Evolutionary conservation across 139 green algal species (phyloP).

Genomic region (Dunaliella primolecta): DNA sequence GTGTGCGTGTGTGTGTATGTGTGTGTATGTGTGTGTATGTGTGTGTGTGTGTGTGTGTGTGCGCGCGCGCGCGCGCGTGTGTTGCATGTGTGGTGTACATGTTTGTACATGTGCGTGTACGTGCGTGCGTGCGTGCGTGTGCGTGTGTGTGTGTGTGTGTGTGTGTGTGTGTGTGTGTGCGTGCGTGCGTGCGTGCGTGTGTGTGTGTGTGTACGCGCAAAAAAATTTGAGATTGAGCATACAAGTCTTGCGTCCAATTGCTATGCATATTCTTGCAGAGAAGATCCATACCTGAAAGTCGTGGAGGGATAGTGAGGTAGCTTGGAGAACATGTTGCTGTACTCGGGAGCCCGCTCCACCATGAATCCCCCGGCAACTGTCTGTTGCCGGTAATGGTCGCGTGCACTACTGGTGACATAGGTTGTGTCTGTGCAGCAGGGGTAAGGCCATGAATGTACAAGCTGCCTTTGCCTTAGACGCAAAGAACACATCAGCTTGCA

Average conservation of each 20-base stretch:
- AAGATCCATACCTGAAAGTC: constrained; percentile 9
- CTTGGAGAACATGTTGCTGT: constrained; percentile 63
- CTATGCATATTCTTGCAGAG: background rate
- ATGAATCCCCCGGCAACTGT: constrained; percentile 50
- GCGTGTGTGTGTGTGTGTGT: background rate
- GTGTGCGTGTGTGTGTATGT: background rate
- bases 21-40: background rate
- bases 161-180: background rate
- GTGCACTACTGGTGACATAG: constrained; percentile 60
- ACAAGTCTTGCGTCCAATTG: background rate
- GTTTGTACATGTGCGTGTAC: background rate
- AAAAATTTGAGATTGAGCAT: background rate
- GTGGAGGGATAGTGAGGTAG: constrained; percentile 43
- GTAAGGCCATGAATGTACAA: no score
- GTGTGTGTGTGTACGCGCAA: background rate
- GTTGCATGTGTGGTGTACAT: background rate
- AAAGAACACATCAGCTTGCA: no score
- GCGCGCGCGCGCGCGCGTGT: background rate
- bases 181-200: background rate
- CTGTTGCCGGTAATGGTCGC: constrained; percentile 71
- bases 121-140: background rate
- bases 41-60: background rate
- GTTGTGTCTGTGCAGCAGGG: constrained; percentile 46
- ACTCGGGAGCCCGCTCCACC: constrained; percentile 54
- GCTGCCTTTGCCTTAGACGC: no score